phyloP scores from a whole-genome alignment of 805 yeast genomes.

The Myxozyma vanderwaltii region DNA sequence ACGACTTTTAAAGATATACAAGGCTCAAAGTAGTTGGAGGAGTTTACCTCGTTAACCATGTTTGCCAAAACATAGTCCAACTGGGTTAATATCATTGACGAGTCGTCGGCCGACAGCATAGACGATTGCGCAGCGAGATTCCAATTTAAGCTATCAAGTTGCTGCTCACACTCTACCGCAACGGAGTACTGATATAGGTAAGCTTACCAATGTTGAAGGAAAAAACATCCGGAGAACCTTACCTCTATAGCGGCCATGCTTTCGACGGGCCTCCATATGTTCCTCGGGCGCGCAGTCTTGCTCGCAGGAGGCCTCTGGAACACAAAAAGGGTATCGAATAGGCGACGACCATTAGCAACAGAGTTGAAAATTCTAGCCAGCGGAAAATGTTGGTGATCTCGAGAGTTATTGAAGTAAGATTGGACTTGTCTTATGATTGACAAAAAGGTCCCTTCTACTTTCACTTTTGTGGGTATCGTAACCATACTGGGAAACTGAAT shows the following conservation, averaged over 20 bases:
- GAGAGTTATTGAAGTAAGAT: not conserved
- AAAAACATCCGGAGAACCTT: not conserved
- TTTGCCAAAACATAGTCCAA: conserved; percentile 13
- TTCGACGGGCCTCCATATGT: conserved; percentile 22
- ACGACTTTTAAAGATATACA: not conserved
- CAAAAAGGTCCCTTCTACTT: conserved; percentile 4
- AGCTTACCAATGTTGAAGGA: not conserved
- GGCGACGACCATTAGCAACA: conserved; percentile 11
- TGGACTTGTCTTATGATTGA: conserved; percentile 22
- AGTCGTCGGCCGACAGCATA: not conserved
- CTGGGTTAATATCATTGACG: conserved; percentile 4
- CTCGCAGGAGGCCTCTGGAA: conserved; percentile 17
- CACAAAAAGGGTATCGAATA: conserved; percentile 35
- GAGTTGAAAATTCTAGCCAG: conserved; percentile 6
- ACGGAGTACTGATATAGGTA: conserved; percentile 14
- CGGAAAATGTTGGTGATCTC: conserved; percentile 18
- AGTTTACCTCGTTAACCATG: conserved; percentile 5
- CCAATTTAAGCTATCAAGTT: conserved; percentile 20
- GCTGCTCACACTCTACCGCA: conserved; percentile 30
- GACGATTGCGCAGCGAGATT: conserved; percentile 11
- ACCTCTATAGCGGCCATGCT: conserved; percentile 29
- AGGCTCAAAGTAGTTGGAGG: not conserved
- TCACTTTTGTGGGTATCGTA: conserved; percentile 21
- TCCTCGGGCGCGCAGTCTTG: not conserved
- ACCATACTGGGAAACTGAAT: conserved; percentile 34